These are phyloP conservation scores for Globisporangium recalcitrans DNA, from an alignment of 352 stramenopile genomes.

Conservation along the genomic window DNA sequence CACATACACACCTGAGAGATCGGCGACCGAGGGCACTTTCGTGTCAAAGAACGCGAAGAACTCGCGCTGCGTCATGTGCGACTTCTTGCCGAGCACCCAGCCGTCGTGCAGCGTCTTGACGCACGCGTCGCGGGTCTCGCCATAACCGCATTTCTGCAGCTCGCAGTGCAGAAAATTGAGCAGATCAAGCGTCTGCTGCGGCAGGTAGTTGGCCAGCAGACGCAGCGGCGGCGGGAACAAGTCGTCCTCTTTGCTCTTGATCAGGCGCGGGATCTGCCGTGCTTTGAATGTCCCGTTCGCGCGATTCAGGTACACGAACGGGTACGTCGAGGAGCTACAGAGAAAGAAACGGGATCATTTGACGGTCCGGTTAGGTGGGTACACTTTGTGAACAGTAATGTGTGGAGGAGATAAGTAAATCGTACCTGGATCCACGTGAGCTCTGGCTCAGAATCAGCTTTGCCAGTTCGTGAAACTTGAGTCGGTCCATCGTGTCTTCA, in stretches of 20 bases:
- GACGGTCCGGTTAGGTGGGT: background rate
- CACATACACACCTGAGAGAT: conserved; percentile 40
- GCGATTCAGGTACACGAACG: conserved; percentile 57
- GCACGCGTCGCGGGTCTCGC: conserved; percentile 41
- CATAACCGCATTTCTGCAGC: conserved; percentile 23
- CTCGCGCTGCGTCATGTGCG: conserved; percentile 37
- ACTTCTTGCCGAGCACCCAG: conserved; percentile 54
- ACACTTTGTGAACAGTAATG: background rate
- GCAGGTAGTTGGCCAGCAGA: conserved; percentile 45
- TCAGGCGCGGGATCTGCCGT: conserved; percentile 42
- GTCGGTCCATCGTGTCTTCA: conserved; percentile 14
- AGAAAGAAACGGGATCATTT: background rate
- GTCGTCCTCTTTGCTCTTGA: conserved; percentile 46
- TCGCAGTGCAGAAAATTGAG: conserved; percentile 39
- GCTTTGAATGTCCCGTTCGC: conserved; percentile 47
- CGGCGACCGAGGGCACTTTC: conserved; percentile 47
- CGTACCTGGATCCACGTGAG: conserved; percentile 3
- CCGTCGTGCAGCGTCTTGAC: conserved; percentile 50
- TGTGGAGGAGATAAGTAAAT: no score
- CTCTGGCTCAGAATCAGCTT: conserved; percentile 27
- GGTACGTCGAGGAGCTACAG: conserved; percentile 16
- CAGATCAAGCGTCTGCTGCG: conserved; percentile 27
- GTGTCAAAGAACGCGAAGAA: conserved; percentile 60
- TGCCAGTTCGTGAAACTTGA: conserved; percentile 32
- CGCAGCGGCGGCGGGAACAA: conserved; percentile 40